Evolutionary conservation across 305 asterid genomes (phyloP), one percentile per base, ranked within the genome.

Genomic region (Andrographis paniculata): DNA sequence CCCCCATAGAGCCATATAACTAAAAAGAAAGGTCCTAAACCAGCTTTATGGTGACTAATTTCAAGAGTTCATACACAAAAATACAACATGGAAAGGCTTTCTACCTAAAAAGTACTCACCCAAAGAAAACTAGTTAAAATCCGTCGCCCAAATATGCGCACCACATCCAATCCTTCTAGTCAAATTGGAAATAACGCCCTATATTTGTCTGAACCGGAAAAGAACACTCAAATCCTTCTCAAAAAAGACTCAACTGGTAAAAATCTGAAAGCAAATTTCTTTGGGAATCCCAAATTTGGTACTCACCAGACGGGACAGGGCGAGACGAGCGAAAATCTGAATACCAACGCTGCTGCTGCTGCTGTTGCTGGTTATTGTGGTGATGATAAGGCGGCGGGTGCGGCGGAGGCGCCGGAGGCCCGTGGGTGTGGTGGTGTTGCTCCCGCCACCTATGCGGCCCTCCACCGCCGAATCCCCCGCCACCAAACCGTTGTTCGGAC

Each of bases 291-390:
- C 14, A 38, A 9, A 38, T n/a, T n/a, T 11, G 20, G 20, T 9
- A 71, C 96, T 73, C 52, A 91, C 99, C 99, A 59, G 87, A 73
- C 33, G 84, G 76, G 14, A 67, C 18, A 56, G 87, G 82, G 41
- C 94, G 75, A 30, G 82, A 64, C 23, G 82, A 68, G 54, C 95
- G 96, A 54, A 70, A 68, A 52, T 83, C 93, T 38, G 86, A 52
- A 79, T 70, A 62, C 76, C 77, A 64, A 10, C 80, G 77, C 60
- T 68, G 70, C 57, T 62, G 68, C 55, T 61, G 75, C 52, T 13
- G 40, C 33, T 27, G 33, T 5, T 64, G 77, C 4, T 68, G 71
- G 71, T 22, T 39, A 17, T 56, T 53, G 57, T 61, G 60, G 63
- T 70, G 72, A 61, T 64, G 72, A 57, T 65, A 71, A 23, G 78